Conservation (phyloP, 805 yeast species). For the Tetrapisispora fleetii region DNA sequence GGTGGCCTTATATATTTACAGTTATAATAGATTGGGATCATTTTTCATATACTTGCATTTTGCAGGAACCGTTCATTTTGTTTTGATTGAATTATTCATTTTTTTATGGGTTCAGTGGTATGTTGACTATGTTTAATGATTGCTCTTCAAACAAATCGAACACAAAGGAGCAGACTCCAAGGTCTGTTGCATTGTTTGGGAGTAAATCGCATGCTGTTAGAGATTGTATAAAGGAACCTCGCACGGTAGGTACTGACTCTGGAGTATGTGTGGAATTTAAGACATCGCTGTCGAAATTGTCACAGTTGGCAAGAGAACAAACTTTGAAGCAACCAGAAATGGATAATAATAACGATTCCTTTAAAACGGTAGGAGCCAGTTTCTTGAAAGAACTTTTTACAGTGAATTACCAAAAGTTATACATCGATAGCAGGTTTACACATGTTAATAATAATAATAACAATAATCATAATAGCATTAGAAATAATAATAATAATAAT, state of each 20-base stretch:
- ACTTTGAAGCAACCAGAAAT: neutral
- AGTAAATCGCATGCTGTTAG: neutral
- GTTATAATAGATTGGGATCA: neutral
- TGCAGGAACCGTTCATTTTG: too few relatives aligned
- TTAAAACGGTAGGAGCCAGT: neutral
- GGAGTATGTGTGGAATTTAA: neutral
- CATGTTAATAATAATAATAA: neutral
- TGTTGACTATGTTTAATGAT: neutral
- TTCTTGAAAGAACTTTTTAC: neutral
- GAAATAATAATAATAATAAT: neutral
- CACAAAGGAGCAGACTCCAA: neutral
- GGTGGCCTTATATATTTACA: neutral
- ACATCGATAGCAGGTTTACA: neutral
- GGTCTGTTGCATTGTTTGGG: neutral
- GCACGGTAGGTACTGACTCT: neutral
- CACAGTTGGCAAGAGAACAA: neutral
- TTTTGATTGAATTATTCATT: too few relatives aligned
- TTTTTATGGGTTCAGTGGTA: neutral
- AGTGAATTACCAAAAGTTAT: neutral
- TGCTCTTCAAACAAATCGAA: neutral
- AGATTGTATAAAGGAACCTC: neutral
- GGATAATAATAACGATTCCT: neutral
- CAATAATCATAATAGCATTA: neutral
- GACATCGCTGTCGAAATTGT: neutral
- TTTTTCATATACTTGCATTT: neutral